These are phyloP conservation scores for Candida coleopterorum DNA, from an alignment of 805 yeast species.

Conservation along the genomic window DNA sequence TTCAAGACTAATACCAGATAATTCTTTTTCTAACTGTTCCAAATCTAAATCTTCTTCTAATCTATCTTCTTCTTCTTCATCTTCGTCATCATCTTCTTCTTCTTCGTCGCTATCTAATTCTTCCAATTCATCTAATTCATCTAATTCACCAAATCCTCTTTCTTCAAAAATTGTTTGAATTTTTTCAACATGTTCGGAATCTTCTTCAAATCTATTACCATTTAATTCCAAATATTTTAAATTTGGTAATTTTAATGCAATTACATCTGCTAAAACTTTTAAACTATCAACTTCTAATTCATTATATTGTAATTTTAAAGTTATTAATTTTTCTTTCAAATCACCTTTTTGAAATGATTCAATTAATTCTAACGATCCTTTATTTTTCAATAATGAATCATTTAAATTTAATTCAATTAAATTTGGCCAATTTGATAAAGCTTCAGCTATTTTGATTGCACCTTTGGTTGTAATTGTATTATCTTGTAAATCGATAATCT, in stretches of 20 bases:
- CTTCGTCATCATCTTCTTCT: slow-evolving; percentile 52
- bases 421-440: slow-evolving; percentile 56
- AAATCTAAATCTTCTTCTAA: slow-evolving; percentile 51
- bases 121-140: slow-evolving; percentile 93
- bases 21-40: slow-evolving; percentile 47
- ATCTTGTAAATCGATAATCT: slow-evolving; percentile 84
- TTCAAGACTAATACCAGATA: slow-evolving; percentile 43
- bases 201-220: slow-evolving; percentile 92
- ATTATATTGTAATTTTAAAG: slow-evolving; percentile 78
- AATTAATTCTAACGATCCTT: slow-evolving; percentile 61
- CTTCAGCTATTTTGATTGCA: slow-evolving; percentile 44
- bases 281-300: slow-evolving; percentile 72
- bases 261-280: slow-evolving; percentile 50
- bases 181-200: slow-evolving; percentile 60
- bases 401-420: slow-evolving; percentile 79
- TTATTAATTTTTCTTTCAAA: slow-evolving; percentile 42
- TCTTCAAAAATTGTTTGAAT: slow-evolving; percentile 61
- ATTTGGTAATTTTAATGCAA: slow-evolving; percentile 51
- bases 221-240: slow-evolving; percentile 74
- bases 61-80: slow-evolving; percentile 41
- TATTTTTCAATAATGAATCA: slow-evolving; percentile 79
- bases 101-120: slow-evolving; percentile 70
- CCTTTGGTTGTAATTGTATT: slow-evolving; percentile 83
- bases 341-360: slow-evolving; percentile 39
- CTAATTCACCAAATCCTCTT: slow-evolving; percentile 77